phyloP scores from a whole-genome alignment of 2,329 filamentous ascomycete species.

The Hypoxylon sp. region DNA sequence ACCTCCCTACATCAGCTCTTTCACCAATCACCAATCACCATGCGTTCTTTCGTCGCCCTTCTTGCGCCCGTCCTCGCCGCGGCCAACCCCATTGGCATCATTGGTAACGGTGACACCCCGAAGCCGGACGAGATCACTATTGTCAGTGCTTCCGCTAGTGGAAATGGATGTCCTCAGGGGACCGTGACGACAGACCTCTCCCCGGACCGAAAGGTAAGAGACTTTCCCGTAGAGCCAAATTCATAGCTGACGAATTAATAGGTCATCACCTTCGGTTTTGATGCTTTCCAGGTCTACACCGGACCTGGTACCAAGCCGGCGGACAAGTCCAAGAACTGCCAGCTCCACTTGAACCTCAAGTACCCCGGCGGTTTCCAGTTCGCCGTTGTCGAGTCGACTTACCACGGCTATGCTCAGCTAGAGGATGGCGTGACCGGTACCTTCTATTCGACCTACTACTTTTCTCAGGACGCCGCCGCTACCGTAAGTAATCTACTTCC shows the following conservation, averaged over 20 bases:
- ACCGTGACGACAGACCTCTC: conserved; percentile 61
- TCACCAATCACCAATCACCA: conserved; percentile 50
- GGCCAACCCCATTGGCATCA: conserved; percentile 55
- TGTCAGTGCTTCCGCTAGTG: conserved; percentile 58
- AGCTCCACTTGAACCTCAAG: conserved; percentile 62
- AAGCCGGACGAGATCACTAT: conserved; percentile 60
- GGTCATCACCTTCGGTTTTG: conserved; percentile 64
- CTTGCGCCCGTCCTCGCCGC: conserved; percentile 57
- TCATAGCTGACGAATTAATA: conserved; percentile 42
- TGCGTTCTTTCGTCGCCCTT: conserved; percentile 56
- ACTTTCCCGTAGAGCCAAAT: not conserved
- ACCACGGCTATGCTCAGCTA: conserved; percentile 65
- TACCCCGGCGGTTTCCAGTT: conserved; percentile 65
- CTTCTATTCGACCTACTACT: conserved; percentile 65
- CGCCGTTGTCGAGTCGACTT: conserved; percentile 63
- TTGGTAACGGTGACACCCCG: conserved; percentile 55
- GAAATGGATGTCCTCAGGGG: conserved; percentile 62
- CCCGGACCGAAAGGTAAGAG: conserved; percentile 59
- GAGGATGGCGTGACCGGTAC: conserved; percentile 61
- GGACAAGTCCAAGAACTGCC: conserved; percentile 63
- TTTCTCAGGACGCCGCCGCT: conserved; percentile 61
- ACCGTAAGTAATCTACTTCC: conserved; percentile 50
- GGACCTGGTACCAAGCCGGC: conserved; percentile 57
- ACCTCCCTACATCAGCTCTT: conserved; percentile 20
- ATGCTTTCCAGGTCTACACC: conserved; percentile 64